A percentile compares a stretch with the other conserved stretches of the same genome.
Conservation (phyloP, 176 grass and related monocot species). For the Aegilops bicornis region DNA sequence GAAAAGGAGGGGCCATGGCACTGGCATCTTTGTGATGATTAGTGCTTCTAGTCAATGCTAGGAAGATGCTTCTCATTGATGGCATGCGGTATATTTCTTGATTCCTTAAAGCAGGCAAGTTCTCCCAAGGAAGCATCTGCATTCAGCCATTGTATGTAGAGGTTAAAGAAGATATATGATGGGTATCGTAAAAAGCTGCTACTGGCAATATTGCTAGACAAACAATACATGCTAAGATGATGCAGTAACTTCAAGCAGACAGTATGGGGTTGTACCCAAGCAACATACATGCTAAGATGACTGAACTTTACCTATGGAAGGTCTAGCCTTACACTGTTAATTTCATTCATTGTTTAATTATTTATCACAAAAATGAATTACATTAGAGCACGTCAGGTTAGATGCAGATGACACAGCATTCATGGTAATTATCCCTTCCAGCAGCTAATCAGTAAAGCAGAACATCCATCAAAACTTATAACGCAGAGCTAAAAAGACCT, state of each 20-base stretch:
- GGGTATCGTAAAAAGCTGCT: neutral
- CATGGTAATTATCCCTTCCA: neutral
- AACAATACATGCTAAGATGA: neutral
- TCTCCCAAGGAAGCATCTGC: constrained; percentile 98
- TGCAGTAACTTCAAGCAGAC: neutral
- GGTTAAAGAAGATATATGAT: constrained; percentile 21
- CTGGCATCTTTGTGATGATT: constrained; percentile 25
- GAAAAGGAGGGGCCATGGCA: constrained; percentile 39
- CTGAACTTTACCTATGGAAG: neutral
- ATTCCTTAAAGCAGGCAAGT: constrained; percentile 67
- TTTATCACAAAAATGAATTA: constrained; percentile 8
- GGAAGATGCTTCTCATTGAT: constrained; percentile 55
- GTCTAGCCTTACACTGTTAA: neutral
- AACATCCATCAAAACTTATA: constrained; percentile 7
- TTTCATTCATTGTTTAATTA: neutral
- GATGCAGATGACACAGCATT: neutral
- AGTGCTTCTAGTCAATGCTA: constrained; percentile 49
- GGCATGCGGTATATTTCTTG: constrained; percentile 93
- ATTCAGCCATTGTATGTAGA: constrained; percentile 27
- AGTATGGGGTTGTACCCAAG: neutral
- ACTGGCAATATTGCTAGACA: constrained; percentile 23
- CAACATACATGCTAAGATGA: constrained; percentile 8
- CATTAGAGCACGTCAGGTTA: neutral
- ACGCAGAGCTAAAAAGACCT: neutral
- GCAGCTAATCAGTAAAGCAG: neutral